Evolutionary conservation across 2,329 filamentous ascomycete genomes (phyloP), one percentile per base, ranked within the genome.

Genomic region (Phyllosticta citrichinensis): DNA sequence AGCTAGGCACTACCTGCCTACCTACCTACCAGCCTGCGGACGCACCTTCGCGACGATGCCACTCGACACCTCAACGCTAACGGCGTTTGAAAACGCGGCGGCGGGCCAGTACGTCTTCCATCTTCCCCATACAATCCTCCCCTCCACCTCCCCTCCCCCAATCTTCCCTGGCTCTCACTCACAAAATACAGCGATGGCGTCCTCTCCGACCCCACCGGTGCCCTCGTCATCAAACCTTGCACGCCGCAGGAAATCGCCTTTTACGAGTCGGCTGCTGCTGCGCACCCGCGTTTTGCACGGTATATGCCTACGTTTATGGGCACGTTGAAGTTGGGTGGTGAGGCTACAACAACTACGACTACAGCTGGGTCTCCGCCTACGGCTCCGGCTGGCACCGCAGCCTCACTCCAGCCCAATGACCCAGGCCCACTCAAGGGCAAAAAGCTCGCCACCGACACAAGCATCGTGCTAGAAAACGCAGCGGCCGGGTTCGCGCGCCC

Each of bases 191-290:
- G 92, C 76, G 92, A 95, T 66, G 94, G 94, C 65, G 93, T 96
- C 55, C 83, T 96, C 68, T 91, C 87, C 71, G 91, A 96, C 70
- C 80, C 83, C 60, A 85, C 89, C 58, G 94, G 94, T 71, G 84
- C 88, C 65, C 80, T 97, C 35, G 89, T 99, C 72, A 90, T 97
- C 71, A 99, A 99, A 76, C 94, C 94, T 19, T 97, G 93, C 74
- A 96, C 89, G 0, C 77, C 85, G 64, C 81, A 86, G 65, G 94
- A 99, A 76, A 85, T 97, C 68, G 81, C 85, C 53, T 99, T 99
- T 74, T 99, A 99, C 79, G 84, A 96, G 72, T 83, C 85, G 50
- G 86, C 78, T 25, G 70, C 86, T 27, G 75, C 82, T 35, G 75
- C 81, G 22, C 87, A 96, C 70, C 83, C 85, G 30, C 84, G 87